phyloP scores from a whole-genome alignment of 257 asterid genomes.

The Nicotiana obtusifolia region DNA sequence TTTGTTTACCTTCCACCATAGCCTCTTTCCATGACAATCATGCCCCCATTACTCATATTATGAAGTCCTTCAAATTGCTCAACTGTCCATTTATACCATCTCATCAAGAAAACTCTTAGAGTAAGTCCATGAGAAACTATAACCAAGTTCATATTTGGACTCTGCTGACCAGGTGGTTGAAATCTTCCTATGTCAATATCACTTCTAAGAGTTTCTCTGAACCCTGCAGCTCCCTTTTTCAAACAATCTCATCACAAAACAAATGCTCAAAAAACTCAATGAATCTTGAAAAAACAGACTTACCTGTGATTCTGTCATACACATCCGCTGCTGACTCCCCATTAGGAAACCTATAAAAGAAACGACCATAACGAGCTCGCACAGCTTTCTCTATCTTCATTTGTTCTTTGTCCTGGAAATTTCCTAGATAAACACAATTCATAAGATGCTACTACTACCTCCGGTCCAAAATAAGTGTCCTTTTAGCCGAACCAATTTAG shows the following conservation, averaged over 20 bases:
- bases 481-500: too few species aligned
- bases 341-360: constrained; percentile 67
- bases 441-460: neutral
- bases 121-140: constrained; percentile 64
- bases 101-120: constrained; percentile 55
- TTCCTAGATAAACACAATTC: constrained; percentile 30
- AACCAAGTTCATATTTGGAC: constrained; percentile 69
- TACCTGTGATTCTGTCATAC: constrained; percentile 78
- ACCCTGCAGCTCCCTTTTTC: constrained; percentile 36
- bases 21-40: constrained; percentile 75
- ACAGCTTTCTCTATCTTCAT: constrained; percentile 67
- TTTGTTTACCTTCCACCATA: constrained; percentile 66
- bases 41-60: constrained; percentile 47
- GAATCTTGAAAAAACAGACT: neutral
- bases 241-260: neutral
- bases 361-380: constrained; percentile 57
- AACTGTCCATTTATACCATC: constrained; percentile 85
- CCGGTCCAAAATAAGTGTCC: too few species aligned
- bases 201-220: constrained; percentile 63
- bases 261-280: neutral
- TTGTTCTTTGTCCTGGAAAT: constrained; percentile 63
- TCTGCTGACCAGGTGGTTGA: constrained; percentile 74
- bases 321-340: constrained; percentile 93
- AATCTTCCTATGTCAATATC: constrained; percentile 81
- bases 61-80: constrained; percentile 71